These are phyloP conservation scores for Tetracentron sinense DNA, from an alignment of 164 flowering plant genomes.

Conservation along the genomic window DNA sequence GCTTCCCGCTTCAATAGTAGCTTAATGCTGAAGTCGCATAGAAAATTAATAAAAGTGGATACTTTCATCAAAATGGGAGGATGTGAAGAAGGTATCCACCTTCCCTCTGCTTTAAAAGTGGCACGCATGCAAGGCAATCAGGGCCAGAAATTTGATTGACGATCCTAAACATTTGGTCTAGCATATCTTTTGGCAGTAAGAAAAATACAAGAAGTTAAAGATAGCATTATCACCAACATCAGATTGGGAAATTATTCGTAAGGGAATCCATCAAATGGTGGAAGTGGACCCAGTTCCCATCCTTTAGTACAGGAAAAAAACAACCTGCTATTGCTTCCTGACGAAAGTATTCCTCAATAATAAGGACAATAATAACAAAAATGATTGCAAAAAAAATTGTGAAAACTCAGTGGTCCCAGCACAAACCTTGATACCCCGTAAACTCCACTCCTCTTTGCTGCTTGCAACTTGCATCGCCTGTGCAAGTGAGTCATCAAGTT, in stretches of 20 bases:
- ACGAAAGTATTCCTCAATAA: too few species aligned
- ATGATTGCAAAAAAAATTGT: background rate
- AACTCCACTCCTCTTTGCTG: conserved; percentile 65
- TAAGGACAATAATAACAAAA: too few species aligned
- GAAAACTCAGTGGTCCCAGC: background rate
- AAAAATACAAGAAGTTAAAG: too few species aligned
- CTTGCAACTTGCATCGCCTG: conserved; percentile 63
- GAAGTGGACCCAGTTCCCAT: too few species aligned
- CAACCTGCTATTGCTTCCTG: background rate
- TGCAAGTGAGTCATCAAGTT: conserved; percentile 57
- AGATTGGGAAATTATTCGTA: background rate
- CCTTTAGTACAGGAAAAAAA: background rate
- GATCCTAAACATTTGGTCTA: background rate
- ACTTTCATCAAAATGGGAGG: too few species aligned
- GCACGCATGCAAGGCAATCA: background rate
- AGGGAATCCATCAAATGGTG: background rate
- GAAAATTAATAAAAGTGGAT: background rate
- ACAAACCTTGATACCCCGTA: conserved; percentile 60
- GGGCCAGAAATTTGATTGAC: background rate
- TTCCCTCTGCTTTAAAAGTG: too few species aligned
- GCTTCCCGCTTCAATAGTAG: background rate
- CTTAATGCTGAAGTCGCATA: background rate
- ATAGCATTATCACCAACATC: too few species aligned
- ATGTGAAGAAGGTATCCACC: too few species aligned
- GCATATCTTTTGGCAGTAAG: background rate